Percentiles rank a stretch among this genome's conserved stretches.
Conservation (phyloP, 2,329 filamentous ascomycete species). For the Chaetoscypha palmicola region DNA sequence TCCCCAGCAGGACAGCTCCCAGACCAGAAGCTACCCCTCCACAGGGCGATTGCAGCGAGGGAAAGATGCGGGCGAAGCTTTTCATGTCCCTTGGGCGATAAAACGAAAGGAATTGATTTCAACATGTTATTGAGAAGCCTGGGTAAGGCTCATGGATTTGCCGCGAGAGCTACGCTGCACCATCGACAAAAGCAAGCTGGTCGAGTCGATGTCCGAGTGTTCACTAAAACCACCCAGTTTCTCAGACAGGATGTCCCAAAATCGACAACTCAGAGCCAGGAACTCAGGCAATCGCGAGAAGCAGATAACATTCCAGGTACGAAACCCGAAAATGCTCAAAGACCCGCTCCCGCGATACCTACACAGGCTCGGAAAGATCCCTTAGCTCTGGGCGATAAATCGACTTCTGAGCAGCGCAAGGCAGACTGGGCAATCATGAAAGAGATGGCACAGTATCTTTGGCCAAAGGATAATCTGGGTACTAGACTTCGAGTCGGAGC, state of each 20-base stretch:
- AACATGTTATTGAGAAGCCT: slow-evolving; percentile 28
- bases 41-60: slow-evolving; percentile 8
- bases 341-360: slow-evolving; percentile 14
- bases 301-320: slow-evolving; percentile 19
- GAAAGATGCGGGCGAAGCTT: slow-evolving; percentile 19
- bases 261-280: slow-evolving; percentile 17
- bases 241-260: slow-evolving; percentile 20
- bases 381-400: slow-evolving; percentile 58
- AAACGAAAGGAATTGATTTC: slow-evolving; percentile 6
- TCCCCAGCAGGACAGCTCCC: no score
- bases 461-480: slow-evolving; percentile 81
- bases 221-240: slow-evolving; percentile 24
- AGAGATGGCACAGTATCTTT: slow-evolving; percentile 93
- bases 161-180: slow-evolving; percentile 19
- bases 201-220: slow-evolving; percentile 23
- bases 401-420: slow-evolving; percentile 82
- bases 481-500: slow-evolving; percentile 80
- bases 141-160: slow-evolving; percentile 25
- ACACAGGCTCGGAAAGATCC: slow-evolving; percentile 39
- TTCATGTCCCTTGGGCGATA: slow-evolving; percentile 16
- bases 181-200: slow-evolving; percentile 21
- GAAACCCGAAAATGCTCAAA: slow-evolving; percentile 23
- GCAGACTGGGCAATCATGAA: slow-evolving; percentile 98
- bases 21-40: slow-evolving; percentile 23
- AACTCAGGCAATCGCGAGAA: slow-evolving; percentile 16